phyloP scores from a whole-genome alignment of 2,329 filamentous ascomycete species.

The Mariannaea elegans region DNA sequence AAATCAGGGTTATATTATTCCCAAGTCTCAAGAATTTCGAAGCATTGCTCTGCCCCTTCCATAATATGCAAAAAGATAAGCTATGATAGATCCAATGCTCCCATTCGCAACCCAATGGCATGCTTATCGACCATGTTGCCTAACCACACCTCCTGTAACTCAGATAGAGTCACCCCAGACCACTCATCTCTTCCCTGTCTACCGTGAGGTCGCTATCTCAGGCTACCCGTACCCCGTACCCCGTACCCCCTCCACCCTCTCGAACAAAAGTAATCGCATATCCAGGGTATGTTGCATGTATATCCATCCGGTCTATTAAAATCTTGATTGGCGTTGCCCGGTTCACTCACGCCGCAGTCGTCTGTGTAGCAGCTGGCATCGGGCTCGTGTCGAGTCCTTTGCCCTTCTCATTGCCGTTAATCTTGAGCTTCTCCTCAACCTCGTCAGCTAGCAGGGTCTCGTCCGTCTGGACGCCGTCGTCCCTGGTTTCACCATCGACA shows the following conservation, averaged over 20 bases:
- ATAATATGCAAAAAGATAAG: too few relatives aligned
- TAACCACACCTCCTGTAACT: too few relatives aligned
- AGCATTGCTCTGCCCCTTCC: too few relatives aligned
- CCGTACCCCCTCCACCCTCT: neutral
- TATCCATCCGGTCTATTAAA: neutral
- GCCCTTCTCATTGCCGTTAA: conserved; percentile 38
- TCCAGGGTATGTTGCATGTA: neutral
- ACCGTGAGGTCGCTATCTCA: neutral
- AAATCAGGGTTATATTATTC: neutral
- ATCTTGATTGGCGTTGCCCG: neutral
- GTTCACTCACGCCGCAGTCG: conserved; percentile 21
- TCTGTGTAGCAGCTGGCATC: conserved; percentile 14
- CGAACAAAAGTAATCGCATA: neutral
- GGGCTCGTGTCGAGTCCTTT: conserved; percentile 14
- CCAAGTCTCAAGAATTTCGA: neutral
- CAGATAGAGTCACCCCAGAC: too few relatives aligned
- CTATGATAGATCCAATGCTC: neutral
- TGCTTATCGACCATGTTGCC: conserved; percentile 7
- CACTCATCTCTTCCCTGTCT: neutral
- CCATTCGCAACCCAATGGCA: neutral
- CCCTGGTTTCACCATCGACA: conserved; percentile 27
- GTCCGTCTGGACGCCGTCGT: conserved; percentile 42
- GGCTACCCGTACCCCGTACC: neutral
- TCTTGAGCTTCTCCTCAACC: conserved; percentile 44
- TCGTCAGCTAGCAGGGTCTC: conserved; percentile 40